Percentiles rank a stretch among this genome's conserved stretches.
Conservation (phyloP, 805 yeast species). For the Lachancea kluyveri region DNA sequence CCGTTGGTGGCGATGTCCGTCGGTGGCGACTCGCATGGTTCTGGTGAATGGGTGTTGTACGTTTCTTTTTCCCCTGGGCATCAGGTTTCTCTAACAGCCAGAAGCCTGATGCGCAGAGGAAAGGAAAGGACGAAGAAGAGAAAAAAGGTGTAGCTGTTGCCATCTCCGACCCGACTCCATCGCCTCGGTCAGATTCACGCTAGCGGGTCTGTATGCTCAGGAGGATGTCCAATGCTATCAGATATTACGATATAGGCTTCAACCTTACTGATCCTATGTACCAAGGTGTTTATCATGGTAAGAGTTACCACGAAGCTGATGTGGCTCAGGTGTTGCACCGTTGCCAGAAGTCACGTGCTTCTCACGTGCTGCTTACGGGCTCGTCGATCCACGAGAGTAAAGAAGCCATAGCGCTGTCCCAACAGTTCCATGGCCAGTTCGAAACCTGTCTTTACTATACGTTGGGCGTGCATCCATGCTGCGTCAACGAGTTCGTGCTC, state of each 20-base stretch:
- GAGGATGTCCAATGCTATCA: conserved; percentile 22
- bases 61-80: too few species aligned
- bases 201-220: too few species aligned
- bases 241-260: conserved; percentile 48
- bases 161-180: too few species aligned
- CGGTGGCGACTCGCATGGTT: too few species aligned
- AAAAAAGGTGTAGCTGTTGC: too few species aligned
- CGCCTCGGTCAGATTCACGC: too few species aligned
- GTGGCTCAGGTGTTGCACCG: conserved; percentile 55
- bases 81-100: too few species aligned
- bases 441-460: conserved; percentile 47
- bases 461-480: conserved; percentile 94
- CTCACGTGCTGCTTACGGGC: conserved; percentile 75
- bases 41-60: too few species aligned
- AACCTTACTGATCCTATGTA: conserved; percentile 90
- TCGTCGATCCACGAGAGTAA: conserved; percentile 63
- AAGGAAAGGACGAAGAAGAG: too few species aligned
- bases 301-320: conserved; percentile 63
- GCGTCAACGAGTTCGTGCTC: conserved; percentile 50
- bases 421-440: conserved; percentile 20
- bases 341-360: conserved; percentile 61
- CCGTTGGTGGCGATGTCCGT: too few species aligned
- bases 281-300: conserved; percentile 69
- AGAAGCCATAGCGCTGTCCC: conserved; percentile 53
- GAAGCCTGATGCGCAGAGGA: too few species aligned